phyloP scores from a whole-genome alignment of 192 early-diverging fungal genomes.

The Backusella morwellensis region DNA sequence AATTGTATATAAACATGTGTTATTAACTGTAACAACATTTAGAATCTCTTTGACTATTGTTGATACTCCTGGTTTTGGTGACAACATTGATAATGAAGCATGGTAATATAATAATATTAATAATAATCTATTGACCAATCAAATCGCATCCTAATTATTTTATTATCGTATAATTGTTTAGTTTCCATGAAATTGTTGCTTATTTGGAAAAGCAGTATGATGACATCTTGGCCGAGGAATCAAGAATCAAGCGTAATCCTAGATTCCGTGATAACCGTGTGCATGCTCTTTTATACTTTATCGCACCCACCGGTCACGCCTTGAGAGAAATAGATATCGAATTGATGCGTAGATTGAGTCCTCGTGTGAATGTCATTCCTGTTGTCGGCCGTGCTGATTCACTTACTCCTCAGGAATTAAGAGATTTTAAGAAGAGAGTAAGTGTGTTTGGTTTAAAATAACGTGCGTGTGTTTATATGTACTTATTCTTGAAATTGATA shows the following conservation, averaged over 20 bases:
- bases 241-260: slow-evolving; percentile 78
- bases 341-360: slow-evolving; percentile 88
- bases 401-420: slow-evolving; percentile 81
- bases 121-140: not conserved
- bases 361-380: slow-evolving; percentile 94
- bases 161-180: slow-evolving; percentile 20
- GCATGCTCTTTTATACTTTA: slow-evolving; percentile 97
- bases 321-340: slow-evolving; percentile 96
- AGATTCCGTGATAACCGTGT: slow-evolving; percentile 96
- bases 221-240: slow-evolving; percentile 89
- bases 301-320: slow-evolving; percentile 94
- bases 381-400: slow-evolving; percentile 93
- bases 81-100: slow-evolving; percentile 93
- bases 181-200: slow-evolving; percentile 89
- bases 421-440: slow-evolving; percentile 82
- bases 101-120: slow-evolving; percentile 73
- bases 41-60: slow-evolving; percentile 92
- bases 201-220: slow-evolving; percentile 96
- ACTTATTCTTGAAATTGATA: slow-evolving; percentile 21
- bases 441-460: not conserved
- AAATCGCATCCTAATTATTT: not conserved
- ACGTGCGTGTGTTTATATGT: slow-evolving; percentile 36
- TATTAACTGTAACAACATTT: not conserved
- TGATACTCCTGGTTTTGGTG: slow-evolving; percentile 98
- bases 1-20: too few relatives aligned